Conservation (phyloP, 1,139 yeast genomes). For the Blastobotrys illinoisensis region DNA sequence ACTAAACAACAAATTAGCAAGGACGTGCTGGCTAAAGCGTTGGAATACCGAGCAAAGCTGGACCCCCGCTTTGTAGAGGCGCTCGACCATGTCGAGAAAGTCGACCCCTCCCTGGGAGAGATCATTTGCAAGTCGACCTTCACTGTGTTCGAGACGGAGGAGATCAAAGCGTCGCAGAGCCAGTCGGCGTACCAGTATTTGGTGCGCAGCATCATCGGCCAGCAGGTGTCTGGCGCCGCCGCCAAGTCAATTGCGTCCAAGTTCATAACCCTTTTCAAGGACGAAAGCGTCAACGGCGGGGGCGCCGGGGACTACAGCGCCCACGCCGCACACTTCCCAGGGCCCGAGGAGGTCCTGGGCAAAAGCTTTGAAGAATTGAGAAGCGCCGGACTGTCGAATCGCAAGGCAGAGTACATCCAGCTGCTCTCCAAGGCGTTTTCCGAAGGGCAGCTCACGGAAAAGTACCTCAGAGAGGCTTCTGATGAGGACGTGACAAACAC, state of each 20-base stretch:
- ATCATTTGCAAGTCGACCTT: constrained; percentile 26
- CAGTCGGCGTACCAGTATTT: constrained; percentile 37
- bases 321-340: constrained; percentile 39
- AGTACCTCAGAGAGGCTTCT: constrained; percentile 33
- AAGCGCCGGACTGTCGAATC: constrained; percentile 62
- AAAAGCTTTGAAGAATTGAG: constrained; percentile 47
- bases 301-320: not conserved
- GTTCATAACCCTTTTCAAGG: constrained; percentile 39
- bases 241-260: constrained; percentile 58
- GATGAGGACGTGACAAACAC: constrained; percentile 51
- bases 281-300: constrained; percentile 1
- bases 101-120: constrained; percentile 34
- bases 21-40: not conserved
- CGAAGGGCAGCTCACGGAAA: constrained; percentile 39
- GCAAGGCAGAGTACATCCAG: constrained; percentile 60
- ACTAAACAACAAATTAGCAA: no score
- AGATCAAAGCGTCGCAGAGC: constrained; percentile 10
- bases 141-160: constrained; percentile 21
- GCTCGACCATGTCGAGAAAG: constrained; percentile 29
- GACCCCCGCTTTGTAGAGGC: constrained; percentile 31
- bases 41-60: not conserved
- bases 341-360: constrained; percentile 44
- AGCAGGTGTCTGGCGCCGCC: constrained; percentile 83
- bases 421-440: constrained; percentile 57
- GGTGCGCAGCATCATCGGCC: constrained; percentile 54